Conservation (phyloP, 805 yeast genomes). For the Pichia occidentalis region DNA sequence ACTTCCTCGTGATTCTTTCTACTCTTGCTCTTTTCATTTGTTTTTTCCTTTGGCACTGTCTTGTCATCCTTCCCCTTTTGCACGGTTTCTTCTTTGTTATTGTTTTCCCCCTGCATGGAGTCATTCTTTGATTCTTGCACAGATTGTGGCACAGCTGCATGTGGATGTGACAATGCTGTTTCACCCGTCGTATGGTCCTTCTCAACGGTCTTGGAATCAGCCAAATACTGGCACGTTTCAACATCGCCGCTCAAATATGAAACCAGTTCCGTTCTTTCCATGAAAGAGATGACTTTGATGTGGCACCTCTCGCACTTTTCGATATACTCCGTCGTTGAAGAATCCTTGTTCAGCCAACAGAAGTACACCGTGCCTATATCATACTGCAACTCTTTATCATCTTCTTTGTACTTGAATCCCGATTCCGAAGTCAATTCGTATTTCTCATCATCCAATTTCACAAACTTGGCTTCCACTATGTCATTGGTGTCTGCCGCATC, state of each 20-base stretch:
- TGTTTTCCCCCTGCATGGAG: too few species aligned
- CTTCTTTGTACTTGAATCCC: slow-evolving; percentile 36
- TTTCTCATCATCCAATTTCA: neutral
- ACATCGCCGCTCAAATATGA: slow-evolving; percentile 74
- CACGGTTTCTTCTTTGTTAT: slow-evolving; percentile 1
- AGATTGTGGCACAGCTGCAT: too few species aligned
- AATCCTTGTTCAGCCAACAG: slow-evolving; percentile 71
- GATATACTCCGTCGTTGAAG: slow-evolving; percentile 76
- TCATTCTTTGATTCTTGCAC: too few species aligned
- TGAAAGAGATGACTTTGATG: slow-evolving; percentile 67
- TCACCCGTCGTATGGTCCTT: too few species aligned
- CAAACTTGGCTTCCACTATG: neutral
- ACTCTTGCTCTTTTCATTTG: slow-evolving; percentile 3
- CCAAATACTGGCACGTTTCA: slow-evolving; percentile 51
- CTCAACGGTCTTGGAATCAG: too few species aligned
- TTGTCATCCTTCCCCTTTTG: slow-evolving; percentile 5
- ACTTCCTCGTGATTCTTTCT: neutral
- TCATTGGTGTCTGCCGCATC: neutral
- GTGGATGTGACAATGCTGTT: too few species aligned
- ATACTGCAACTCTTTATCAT: slow-evolving; percentile 25
- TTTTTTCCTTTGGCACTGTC: slow-evolving; percentile 1
- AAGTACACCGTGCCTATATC: slow-evolving; percentile 58
- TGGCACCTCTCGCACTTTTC: slow-evolving; percentile 58
- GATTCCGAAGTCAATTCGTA: slow-evolving; percentile 36
- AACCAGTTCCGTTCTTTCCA: slow-evolving; percentile 78